These are phyloP conservation scores for Tulasnella sp. DNA, from an alignment of 768 basidiomycete genomes.

Conservation along the genomic window DNA sequence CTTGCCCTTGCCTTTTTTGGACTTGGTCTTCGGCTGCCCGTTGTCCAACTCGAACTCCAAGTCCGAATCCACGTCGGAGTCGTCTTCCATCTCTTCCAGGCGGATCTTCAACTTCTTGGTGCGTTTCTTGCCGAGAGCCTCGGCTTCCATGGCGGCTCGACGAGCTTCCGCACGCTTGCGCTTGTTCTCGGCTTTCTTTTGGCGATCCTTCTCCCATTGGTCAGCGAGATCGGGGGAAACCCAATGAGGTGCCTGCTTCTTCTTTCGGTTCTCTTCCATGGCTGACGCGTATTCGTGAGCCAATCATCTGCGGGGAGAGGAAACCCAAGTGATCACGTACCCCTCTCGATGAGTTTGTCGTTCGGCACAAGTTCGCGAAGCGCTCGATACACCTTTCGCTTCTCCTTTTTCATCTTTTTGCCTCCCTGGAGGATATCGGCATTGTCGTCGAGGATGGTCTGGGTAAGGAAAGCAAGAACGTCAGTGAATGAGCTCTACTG, in stretches of 20 bases:
- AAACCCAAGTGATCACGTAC: not conserved
- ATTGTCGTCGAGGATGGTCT: slow-evolving; percentile 69
- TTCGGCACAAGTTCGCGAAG: not conserved
- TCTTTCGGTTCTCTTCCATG: not conserved
- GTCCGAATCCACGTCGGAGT: slow-evolving; percentile 48
- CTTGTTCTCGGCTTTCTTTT: slow-evolving; percentile 79
- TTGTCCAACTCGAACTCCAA: not conserved
- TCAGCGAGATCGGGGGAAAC: slow-evolving; percentile 62
- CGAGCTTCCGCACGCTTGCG: slow-evolving; percentile 60
- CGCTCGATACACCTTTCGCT: not conserved
- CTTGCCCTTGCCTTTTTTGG: slow-evolving; percentile 10
- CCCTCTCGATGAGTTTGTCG: not conserved
- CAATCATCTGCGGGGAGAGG: not conserved
- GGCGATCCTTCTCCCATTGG: slow-evolving; percentile 81
- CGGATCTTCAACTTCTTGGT: slow-evolving; percentile 51
- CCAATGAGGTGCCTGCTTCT: not conserved
- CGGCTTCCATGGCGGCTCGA: slow-evolving; percentile 49
- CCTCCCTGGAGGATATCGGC: slow-evolving; percentile 49
- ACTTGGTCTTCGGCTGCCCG: not conserved
- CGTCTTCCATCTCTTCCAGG: slow-evolving; percentile 53
- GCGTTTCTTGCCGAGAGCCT: slow-evolving; percentile 51
- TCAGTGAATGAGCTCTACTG: slow-evolving; percentile 7
- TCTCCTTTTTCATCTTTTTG: slow-evolving; percentile 8
- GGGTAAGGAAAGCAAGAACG: slow-evolving; percentile 25
- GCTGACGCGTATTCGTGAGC: not conserved